Evolutionary conservation across 371 early-diverging fungal species (phyloP).

Genomic region (Apophysomyces variabilis): DNA sequence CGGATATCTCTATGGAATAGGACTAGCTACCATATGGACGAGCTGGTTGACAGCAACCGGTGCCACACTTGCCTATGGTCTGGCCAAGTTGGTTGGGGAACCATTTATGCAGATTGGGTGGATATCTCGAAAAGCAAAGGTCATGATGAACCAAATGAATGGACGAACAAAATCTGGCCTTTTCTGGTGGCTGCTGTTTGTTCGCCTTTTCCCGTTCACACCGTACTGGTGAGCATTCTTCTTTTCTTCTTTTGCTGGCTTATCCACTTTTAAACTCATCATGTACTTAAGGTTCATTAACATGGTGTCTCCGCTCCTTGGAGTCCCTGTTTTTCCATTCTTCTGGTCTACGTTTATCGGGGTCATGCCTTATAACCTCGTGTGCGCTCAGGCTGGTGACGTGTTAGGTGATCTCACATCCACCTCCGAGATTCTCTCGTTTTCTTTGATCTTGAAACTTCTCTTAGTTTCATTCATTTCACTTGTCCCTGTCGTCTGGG

Average conservation of each 20-base stretch:
- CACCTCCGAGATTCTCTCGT: conserved; percentile 51
- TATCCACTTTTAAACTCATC: conserved; percentile 12
- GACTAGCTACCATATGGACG: conserved; percentile 42
- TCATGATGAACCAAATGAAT: conserved; percentile 38
- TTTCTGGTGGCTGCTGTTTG: conserved; percentile 57
- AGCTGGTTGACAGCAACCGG: conserved; percentile 49
- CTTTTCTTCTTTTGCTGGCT: not conserved
- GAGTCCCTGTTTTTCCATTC: conserved; percentile 48
- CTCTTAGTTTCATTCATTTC: conserved; percentile 49
- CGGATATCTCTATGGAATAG: conserved; percentile 49
- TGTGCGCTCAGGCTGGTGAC: conserved; percentile 53
- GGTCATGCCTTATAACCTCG: conserved; percentile 53
- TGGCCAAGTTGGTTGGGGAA: conserved; percentile 46
- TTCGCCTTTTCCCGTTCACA: conserved; percentile 50
- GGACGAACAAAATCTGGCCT: conserved; percentile 33
- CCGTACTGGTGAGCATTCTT: conserved; percentile 47
- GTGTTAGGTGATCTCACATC: conserved; percentile 51
- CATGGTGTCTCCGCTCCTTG: conserved; percentile 49
- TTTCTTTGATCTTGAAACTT: conserved; percentile 43
- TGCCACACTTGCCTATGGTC: conserved; percentile 48
- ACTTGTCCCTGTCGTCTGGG: conserved; percentile 52
- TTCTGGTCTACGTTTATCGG: conserved; percentile 56
- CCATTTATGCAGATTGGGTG: conserved; percentile 51
- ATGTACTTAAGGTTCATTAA: conserved; percentile 41
- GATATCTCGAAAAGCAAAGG: conserved; percentile 37